Evolutionary conservation across 2,329 filamentous ascomycete genomes (phyloP).

Genomic region (Aureobasidium leucospermi): DNA sequence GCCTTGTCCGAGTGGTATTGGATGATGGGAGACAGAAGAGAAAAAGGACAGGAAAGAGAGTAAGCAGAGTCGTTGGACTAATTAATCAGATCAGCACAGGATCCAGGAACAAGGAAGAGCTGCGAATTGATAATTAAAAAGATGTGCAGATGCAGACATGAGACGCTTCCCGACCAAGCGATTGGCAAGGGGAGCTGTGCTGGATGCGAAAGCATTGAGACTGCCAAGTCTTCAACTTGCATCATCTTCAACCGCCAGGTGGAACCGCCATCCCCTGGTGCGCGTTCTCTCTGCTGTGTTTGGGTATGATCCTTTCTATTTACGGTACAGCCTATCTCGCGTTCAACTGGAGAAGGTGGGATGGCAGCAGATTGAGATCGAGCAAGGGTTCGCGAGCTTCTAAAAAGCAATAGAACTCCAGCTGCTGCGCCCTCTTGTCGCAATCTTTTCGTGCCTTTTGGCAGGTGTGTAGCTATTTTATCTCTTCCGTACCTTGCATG

Average conservation of each 20-base stretch:
- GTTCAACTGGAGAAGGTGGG: not conserved
- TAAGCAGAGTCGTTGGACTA: conserved; percentile 9
- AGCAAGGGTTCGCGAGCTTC: not conserved
- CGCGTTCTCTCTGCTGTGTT: not conserved
- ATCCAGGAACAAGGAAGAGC: conserved; percentile 8
- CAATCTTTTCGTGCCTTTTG: not conserved
- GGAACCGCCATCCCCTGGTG: conserved; percentile 1
- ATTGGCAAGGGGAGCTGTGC: not conserved
- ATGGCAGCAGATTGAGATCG: not conserved
- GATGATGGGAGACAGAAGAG: not conserved
- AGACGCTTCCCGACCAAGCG: not conserved
- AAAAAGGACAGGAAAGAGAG: not conserved
- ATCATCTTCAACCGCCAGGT: conserved; percentile 12
- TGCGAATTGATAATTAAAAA: conserved; percentile 1
- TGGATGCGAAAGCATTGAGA: conserved; percentile 5
- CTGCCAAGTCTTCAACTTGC: conserved; percentile 5
- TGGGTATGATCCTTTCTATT: conserved; percentile 2
- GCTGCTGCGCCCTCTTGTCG: not conserved
- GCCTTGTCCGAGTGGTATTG: not conserved
- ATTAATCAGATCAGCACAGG: conserved; percentile 3
- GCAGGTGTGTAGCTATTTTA: not conserved
- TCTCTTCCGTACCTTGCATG: not conserved
- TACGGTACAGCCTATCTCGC: not conserved
- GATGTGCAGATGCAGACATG: conserved; percentile 8
- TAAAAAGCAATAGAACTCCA: not conserved